Evolutionary conservation across 352 stramenopile species (phyloP), one percentile per base, ranked within the genome.

Genomic region (Phytopythium helicoides): DNA sequence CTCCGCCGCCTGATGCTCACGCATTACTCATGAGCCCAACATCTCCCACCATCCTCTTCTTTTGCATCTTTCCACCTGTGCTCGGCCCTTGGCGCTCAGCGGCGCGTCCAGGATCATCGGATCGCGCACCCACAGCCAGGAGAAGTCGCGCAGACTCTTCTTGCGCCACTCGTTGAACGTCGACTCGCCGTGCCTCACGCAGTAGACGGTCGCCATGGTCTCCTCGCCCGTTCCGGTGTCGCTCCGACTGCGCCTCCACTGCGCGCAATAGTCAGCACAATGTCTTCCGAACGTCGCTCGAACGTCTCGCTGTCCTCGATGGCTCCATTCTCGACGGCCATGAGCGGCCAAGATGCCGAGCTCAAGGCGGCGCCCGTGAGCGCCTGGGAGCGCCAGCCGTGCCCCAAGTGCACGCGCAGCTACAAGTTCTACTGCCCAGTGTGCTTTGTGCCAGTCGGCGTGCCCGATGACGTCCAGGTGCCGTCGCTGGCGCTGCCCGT

Each of bases 131-230:
- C 76, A 89, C 46, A 92, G 69, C 86, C 83, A 95, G 45, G 83
- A 87, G 56, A 94, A 95, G 63, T 83, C 91, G 52, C 62, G 72
- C 26, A 94, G 63, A 41, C 86, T 95, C 52, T 60, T 74, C 42
- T 71, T 79, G 47, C 83, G 81, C 86, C 86, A 95, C 63, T 92
- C 83, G 52, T 95, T 95, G 65, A 83, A 95, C 45, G 84, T 89
- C 6, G 86, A 95, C 68, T 94, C 83, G 52, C 86, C 86, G 47
- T 95, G 86, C 56, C 86, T 83, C 60, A 95, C 89, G 65, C 79
- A 92, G 54, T 95, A 93, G 26, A 95, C 44, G 25, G 25, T 16
- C 8, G 40, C 37, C 22, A 1, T 14, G 7, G n/a, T 12, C 44
- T 18, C 18, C 26, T n/a, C n/a, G n/a, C n/a, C n/a, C n/a, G n/a